These are phyloP conservation scores for Pyrenula massariospora DNA, from an alignment of 495 filamentous ascomycete species.

Conservation along the genomic window DNA sequence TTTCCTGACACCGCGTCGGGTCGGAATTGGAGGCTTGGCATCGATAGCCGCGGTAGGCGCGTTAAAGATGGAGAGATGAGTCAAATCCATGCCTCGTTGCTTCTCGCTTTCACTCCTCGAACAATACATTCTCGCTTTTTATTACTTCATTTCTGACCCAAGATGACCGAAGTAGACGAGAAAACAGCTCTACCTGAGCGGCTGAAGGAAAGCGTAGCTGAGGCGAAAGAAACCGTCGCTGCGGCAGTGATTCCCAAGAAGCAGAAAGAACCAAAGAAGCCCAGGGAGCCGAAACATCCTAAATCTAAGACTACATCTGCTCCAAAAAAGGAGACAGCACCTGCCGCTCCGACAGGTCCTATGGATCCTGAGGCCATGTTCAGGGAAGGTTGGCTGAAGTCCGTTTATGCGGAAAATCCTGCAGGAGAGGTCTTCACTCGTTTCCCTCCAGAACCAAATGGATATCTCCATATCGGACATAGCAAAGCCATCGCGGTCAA, in stretches of 20 bases:
- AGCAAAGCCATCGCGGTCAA: conserved; percentile 95
- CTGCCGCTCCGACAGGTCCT: conserved; percentile 42
- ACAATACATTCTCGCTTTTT: too few relatives aligned
- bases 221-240: not conserved
- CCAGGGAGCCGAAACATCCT: conserved; percentile 24
- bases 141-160: too few relatives aligned
- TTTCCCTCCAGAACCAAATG: conserved; percentile 84
- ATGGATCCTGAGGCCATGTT: conserved; percentile 67
- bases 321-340: conserved; percentile 16
- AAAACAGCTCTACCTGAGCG: not conserved
- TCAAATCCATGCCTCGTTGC: too few relatives aligned
- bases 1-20: too few relatives aligned
- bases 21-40: too few relatives aligned
- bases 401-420: conserved; percentile 69
- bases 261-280: conserved; percentile 22
- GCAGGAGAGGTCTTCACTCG: conserved; percentile 56
- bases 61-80: too few relatives aligned
- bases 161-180: too few relatives aligned
- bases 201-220: not conserved
- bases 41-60: too few relatives aligned
- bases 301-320: conserved; percentile 10
- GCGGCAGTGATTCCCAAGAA: conserved; percentile 4
- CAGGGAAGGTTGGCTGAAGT: conserved; percentile 69
- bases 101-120: too few relatives aligned
- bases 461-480: conserved; percentile 78